Base-by-base conservation (phyloP, 345 rosid species). In the Capsella bursapastoris region DNA sequence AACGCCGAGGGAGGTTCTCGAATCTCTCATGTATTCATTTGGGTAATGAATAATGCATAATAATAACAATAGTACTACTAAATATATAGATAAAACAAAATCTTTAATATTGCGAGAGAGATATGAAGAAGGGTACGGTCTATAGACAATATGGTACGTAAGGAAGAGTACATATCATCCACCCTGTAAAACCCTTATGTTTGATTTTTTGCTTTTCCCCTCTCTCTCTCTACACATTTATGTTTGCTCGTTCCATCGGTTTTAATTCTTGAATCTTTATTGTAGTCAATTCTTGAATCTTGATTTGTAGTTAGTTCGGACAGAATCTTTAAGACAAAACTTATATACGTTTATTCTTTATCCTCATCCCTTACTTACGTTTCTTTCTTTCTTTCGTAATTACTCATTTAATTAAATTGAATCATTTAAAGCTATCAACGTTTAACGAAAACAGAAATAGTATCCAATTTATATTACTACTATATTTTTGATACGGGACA, bases 101-200 rank as follows among this genome's bases (percentile, higher is more conserved):
- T 47, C 2, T 64, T 64, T 15, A 35, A 38, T 65, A 64, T 41
- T 64, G 56, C 48, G 71, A 64, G 57, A 65, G 58, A 73, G 43
- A 73, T 35, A 38, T 16, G 52, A 57, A 45, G 25, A 22, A 22
- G 25, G 15, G 66, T 66, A 66, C 72, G 66, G 66, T 48, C 66
- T 37, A 18, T 10, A 59, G 29, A 59, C 47, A 59, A 57, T 22
- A 22, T 35, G 47, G 78, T 74, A 66, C 66, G 78, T 74, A 65
- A 65, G 22, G n/a, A 57, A 73, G 63, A 56, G 71, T 57, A 47
- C 72, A 66, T 48, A 34, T 22, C 25, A 5, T 48, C 45, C 18
- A 57, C 48, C 6, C 38, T 64, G 40, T 29, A 44, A 53, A 44
- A 22, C 22, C 50, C 12, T 49, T 57, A 57, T 35, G 5, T 57